phyloP scores from a whole-genome alignment of 1,139 yeast genomes.

The Blastobotrys indianensis region DNA sequence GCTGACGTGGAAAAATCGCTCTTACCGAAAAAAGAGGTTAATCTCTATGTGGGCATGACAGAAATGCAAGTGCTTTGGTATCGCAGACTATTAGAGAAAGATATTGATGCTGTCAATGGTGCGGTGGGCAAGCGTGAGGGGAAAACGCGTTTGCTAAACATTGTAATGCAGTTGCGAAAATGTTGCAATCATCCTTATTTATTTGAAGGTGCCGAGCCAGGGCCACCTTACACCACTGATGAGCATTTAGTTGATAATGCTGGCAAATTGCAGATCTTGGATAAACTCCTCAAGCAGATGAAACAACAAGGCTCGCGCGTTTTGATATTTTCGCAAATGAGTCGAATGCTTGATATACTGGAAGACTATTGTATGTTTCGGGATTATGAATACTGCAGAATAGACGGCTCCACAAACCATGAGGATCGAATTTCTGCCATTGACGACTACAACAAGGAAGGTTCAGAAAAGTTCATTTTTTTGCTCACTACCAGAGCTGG shows the following conservation, averaged over 20 bases:
- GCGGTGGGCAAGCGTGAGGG: conserved; percentile 88
- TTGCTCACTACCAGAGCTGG: conserved; percentile 95
- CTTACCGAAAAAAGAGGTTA: conserved; percentile 83
- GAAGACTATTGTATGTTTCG: conserved; percentile 91
- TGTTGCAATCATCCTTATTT: conserved; percentile 97
- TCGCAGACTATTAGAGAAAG: conserved; percentile 80
- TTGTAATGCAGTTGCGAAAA: conserved; percentile 93
- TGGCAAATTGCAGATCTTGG: conserved; percentile 86
- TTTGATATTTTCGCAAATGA: conserved; percentile 91
- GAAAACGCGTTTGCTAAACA: conserved; percentile 81
- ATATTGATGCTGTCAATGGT: conserved; percentile 94
- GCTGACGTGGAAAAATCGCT: conserved; percentile 89
- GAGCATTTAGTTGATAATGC: conserved; percentile 86
- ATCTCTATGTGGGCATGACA: conserved; percentile 90
- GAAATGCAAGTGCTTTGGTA: conserved; percentile 95
- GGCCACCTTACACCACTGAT: conserved; percentile 96
- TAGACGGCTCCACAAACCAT: conserved; percentile 93
- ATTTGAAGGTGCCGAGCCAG: conserved; percentile 98
- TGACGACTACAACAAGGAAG: conserved; percentile 84
- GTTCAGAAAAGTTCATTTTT: conserved; percentile 77
- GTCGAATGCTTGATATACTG: conserved; percentile 79
- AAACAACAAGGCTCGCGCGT: conserved; percentile 82
- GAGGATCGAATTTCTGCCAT: conserved; percentile 90
- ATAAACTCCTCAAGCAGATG: conserved; percentile 70
- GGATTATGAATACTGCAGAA: conserved; percentile 82